Conservation (phyloP, 495 filamentous ascomycete genomes). For the Aspergillus carlsbadensis region DNA sequence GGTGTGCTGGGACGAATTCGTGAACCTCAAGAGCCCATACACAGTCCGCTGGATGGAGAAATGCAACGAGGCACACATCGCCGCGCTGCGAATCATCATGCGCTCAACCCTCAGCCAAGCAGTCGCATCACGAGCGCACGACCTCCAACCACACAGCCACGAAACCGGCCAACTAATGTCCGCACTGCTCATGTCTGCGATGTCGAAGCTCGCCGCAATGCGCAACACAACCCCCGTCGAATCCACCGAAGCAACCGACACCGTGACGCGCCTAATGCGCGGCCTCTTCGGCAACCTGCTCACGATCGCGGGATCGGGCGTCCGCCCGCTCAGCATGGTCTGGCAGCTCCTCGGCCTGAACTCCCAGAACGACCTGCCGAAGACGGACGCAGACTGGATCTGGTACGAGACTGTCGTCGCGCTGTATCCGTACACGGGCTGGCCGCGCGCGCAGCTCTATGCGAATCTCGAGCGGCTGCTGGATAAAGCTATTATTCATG, state of each 20-base stretch:
- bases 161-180: background rate
- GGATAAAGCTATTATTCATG: background rate
- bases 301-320: background rate
- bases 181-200: background rate
- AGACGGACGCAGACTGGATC: background rate
- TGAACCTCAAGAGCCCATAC: background rate
- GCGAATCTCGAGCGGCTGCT: background rate
- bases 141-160: background rate
- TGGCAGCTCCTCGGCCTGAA: background rate
- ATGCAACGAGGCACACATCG: background rate
- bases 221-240: background rate
- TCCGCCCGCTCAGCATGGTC: background rate
- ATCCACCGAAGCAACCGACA: background rate
- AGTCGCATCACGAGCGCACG: background rate
- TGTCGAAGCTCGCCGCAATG: background rate
- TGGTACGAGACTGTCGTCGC: background rate
- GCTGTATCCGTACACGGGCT: background rate
- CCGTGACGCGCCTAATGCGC: background rate
- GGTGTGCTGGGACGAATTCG: background rate
- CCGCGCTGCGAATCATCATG: background rate
- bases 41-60: background rate
- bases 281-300: background rate
- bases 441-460: background rate
- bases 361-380: background rate
- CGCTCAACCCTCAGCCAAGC: background rate